Conservation (phyloP, 805 yeast genomes). For the Candida schatavii region DNA sequence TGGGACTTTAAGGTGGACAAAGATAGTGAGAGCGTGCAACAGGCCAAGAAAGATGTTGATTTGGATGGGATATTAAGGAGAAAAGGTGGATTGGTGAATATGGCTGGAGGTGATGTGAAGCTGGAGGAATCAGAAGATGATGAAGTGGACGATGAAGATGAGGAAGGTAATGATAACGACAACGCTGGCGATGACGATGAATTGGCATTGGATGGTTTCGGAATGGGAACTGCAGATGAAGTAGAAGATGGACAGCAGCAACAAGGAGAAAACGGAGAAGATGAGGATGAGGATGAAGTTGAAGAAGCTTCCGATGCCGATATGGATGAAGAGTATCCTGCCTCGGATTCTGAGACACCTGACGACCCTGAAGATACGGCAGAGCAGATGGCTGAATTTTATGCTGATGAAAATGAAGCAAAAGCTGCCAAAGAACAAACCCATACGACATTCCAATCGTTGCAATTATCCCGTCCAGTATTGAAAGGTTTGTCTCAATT, state of each 20-base stretch:
- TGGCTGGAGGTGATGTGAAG: constrained; percentile 43
- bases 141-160: constrained; percentile 36
- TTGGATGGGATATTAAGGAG: constrained; percentile 82
- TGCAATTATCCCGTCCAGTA: constrained; percentile 86
- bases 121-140: constrained; percentile 22
- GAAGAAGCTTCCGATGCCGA: constrained; percentile 26
- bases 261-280: constrained; percentile 20
- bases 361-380: constrained; percentile 61
- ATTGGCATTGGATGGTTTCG: constrained; percentile 43
- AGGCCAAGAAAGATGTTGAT: constrained; percentile 63
- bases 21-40: constrained; percentile 17
- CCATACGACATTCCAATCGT: constrained; percentile 67
- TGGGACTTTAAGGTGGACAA: constrained; percentile 75
- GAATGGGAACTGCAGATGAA: constrained; percentile 42
- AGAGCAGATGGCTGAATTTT: constrained; percentile 80
- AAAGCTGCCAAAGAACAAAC: constrained; percentile 43
- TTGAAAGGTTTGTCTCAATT: constrained; percentile 76
- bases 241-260: constrained; percentile 27
- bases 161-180: constrained; percentile 23
- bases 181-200: constrained; percentile 39
- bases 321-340: constrained; percentile 29
- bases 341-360: constrained; percentile 17
- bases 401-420: constrained; percentile 56
- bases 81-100: constrained; percentile 69
- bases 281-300: constrained; percentile 38